Base-by-base conservation (phyloP, 148 eudicot species). In the Fallopia convolvulus region DNA sequence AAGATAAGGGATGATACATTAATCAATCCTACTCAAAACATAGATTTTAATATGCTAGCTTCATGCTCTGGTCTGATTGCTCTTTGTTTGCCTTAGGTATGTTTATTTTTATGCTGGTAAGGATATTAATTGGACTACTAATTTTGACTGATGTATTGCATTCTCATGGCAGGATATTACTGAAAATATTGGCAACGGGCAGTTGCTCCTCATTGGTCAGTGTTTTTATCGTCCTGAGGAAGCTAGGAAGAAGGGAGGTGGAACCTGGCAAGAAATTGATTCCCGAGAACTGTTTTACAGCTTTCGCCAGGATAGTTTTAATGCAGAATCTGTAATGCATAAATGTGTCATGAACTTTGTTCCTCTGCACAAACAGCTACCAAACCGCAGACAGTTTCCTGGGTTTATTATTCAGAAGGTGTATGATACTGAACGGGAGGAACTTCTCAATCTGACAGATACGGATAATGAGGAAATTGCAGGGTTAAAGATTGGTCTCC, bases 261-360 rank as follows among this genome's bases (percentile, higher is more conserved):
- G 97, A 84, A 86, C 87, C 79, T 95, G 97, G 97, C 84, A 86
- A 80, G 86, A 93, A 74, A 70, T 77, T 75, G 97, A 93, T 85
- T 84, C 98, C 15, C 89, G 99, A 81, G 97, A 92, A 79, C 83
- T 95, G 32, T 92, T 91, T 75, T 95, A 95, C 70, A 95, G 94
- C 83, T 93, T 95, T 81, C 99, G 90, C 77, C 91, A 88, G 20
- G 97, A 91, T 81, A 97, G 91, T 46, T 89, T 36, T 90, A 39
- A 92, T 92, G 97, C 99, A 41, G 97, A 91, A 70, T 90, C 94
- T 74, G 94, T 95, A 74, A 90, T 95, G 97, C 99, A 95, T 88
- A 92, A 87, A 81, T 93, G 99, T 70, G 90, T 91, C 41, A 97
- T 91, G 39, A 94, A 95, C 77, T 95, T 91, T 78, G 88, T 92